Percentiles rank a stretch among this genome's conserved stretches.
Evolutionary conservation across 257 asterid genomes (phyloP).

Genomic region (Avicennia marina): DNA sequence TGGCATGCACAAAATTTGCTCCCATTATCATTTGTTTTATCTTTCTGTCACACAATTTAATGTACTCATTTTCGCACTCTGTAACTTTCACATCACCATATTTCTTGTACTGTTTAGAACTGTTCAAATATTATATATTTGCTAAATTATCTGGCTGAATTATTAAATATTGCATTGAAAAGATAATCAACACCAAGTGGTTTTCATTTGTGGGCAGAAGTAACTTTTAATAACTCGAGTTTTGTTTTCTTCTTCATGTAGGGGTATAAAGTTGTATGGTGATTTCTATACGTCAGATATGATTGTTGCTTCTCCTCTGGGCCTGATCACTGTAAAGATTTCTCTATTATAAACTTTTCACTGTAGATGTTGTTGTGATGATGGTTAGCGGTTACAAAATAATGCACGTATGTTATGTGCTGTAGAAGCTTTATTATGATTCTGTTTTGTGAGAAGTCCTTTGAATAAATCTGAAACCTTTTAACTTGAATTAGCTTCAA

Average conservation of each 20-base stretch:
- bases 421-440: conserved; percentile 5
- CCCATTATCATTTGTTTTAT: background rate
- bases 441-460: conserved; percentile 9
- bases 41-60: background rate
- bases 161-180: no score
- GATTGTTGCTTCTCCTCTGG: conserved; percentile 92
- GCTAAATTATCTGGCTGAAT: no score
- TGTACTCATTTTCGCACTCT: background rate
- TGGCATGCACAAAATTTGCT: background rate
- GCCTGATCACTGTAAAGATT: conserved; percentile 70
- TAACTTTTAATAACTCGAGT: conserved; percentile 2
- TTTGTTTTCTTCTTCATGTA: conserved; percentile 18
- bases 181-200: no score
- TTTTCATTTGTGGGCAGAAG: background rate
- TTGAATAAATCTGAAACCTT: background rate
- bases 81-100: no score
- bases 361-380: conserved; percentile 4
- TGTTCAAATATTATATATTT: no score
- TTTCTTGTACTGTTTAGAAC: no score
- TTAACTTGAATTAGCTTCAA: conserved; percentile 3
- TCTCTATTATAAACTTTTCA: conserved; percentile 10
- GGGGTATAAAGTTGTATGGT: conserved; percentile 69
- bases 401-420: background rate
- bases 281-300: conserved; percentile 92
- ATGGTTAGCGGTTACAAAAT: conserved; percentile 8